Evolutionary conservation across 2,329 filamentous ascomycete species (phyloP), one percentile per base, ranked within the genome.

Genomic region (Chrysosporium keratinophilum): DNA sequence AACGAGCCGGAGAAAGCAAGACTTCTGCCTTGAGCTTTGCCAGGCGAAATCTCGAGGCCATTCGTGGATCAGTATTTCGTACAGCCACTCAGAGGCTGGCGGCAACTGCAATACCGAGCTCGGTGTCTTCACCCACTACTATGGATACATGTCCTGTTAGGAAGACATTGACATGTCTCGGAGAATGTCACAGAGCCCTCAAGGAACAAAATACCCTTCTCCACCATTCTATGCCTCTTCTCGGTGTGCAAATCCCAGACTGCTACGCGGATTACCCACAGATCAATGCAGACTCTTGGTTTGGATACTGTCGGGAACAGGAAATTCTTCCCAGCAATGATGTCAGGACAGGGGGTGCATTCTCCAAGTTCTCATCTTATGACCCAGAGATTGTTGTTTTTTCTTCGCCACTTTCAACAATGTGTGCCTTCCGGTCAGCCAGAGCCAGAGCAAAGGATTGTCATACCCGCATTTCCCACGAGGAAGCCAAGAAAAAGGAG

Each of bases 221-320:
- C 78, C 0, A 79, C 73, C 35, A 79, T 76, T 76, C 77, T 81
- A 62, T 81, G 78, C 59, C 76, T 62, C 40, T 67, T 69, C 55
- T 80, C 77, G 12, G 81, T 67, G 50, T 75, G 78, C 41, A 80
- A 61, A 0, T 78, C 78, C 78, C 78, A 81, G 46, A 81, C 44
- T 33, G 79, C 68, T 34, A 78, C 62, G 0, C 78, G 78, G 5
- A 78, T 62, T 64, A 54, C 11, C 33, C 11, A 41, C 14, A 12
- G 48, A 19, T 20, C 23, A 33, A 12, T 14, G 5, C 17, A 14
- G 17, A 23, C 20, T 44, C 12, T 12, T 23, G 17, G 17, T 9
- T 7, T 7, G 11, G 12, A 14, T 40, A 11, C 19, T 5, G 6
- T 11, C 43, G 23, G 31, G 12, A 34, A 20, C 9, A 35, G 17